Base-by-base conservation (phyloP, 2,329 filamentous ascomycete genomes). In the Penicillium sp. region DNA sequence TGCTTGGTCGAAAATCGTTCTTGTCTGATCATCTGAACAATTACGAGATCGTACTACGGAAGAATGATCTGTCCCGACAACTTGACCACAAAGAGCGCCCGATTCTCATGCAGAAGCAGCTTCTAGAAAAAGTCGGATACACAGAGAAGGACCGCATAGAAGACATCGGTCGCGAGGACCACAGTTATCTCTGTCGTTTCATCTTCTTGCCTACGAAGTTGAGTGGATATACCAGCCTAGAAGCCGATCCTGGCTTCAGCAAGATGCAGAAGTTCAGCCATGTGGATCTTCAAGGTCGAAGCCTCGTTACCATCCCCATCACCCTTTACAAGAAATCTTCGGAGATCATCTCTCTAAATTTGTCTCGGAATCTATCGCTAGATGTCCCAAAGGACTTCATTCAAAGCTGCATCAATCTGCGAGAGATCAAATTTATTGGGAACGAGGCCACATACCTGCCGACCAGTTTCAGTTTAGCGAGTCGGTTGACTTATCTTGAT, bases 321-420 rank as follows among this genome's bases (percentile, higher is more conserved):
- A 89, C 89, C 0, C 84, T 99, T 11, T 98, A 98, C 75, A 90
- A 91, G 59, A 96, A 92, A 72, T 90, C 93, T 0, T 82, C 86
- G 11, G 95, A 99, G 70, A 98, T 99, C 65, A 93, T 96, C 54
- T 96, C 92, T 0, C 83, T 99, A 39, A 98, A 99, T 69, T 81
- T 99, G 10, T 98, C 95, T 1, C 86, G 91, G 37, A 99, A 99
- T 66, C 79, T 98, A 45, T 95, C 92, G 0, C 82, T 99, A 27
- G 91, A 97, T 67, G 87, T 99, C 14, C 95, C 95, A 0, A 91
- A 92, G 69, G 95, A 99, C 74, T 99, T 99, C 71, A 93, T 99
- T 54, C 91, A 96, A 72, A 90, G 91, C 27, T 99, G 95, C 76
- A 87, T 89, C 65, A 92, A 93, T 68, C 80, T 99, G 21, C 87